Conservation (phyloP, 1,139 yeast species). For the Saccharomyces hybrid region DNA sequence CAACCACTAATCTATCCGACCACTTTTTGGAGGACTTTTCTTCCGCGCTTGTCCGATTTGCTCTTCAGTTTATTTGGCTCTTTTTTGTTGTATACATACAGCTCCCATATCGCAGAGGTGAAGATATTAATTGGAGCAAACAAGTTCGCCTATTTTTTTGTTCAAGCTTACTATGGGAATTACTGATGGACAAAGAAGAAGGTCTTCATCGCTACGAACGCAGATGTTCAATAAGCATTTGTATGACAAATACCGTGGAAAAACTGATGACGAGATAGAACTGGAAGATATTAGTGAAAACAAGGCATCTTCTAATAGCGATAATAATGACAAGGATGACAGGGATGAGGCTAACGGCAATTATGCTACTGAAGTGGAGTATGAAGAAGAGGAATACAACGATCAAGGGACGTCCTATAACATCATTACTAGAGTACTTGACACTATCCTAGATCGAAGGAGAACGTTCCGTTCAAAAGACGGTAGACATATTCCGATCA, state of each 20-base stretch:
- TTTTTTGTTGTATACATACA: neutral
- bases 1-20: neutral
- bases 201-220: slow-evolving; percentile 69
- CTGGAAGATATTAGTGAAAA: slow-evolving; percentile 17
- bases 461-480: slow-evolving; percentile 39
- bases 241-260: slow-evolving; percentile 19
- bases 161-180: neutral
- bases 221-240: slow-evolving; percentile 56
- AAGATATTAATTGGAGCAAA: neutral
- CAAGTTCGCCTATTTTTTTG: neutral
- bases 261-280: slow-evolving; percentile 26
- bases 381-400: slow-evolving; percentile 11
- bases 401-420: slow-evolving; percentile 12
- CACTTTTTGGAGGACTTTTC: neutral
- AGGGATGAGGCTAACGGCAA: slow-evolving; percentile 8
- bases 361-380: slow-evolving; percentile 9
- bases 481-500: slow-evolving; percentile 72
- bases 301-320: slow-evolving; percentile 9
- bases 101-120: neutral
- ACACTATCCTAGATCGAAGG: slow-evolving; percentile 28
- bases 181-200: slow-evolving; percentile 38
- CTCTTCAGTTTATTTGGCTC: neutral
- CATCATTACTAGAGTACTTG: slow-evolving; percentile 19
- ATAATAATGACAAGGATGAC: slow-evolving; percentile 6
- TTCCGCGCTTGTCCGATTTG: neutral